Evolutionary conservation across 2,329 filamentous ascomycete genomes (phyloP).

Genomic region (Amauroascus niger): DNA sequence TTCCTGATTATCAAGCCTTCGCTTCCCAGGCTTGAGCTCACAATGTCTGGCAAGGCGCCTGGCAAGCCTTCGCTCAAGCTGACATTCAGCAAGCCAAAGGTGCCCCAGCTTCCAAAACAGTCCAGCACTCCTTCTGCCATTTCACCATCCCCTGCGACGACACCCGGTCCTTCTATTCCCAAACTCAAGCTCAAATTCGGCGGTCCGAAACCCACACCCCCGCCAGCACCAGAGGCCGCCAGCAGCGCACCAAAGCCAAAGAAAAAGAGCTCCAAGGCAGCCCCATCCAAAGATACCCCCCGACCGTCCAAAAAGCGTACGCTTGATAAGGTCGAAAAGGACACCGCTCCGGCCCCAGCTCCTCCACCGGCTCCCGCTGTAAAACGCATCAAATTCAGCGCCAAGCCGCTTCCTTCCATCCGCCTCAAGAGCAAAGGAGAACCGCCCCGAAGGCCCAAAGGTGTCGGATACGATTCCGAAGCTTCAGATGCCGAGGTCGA

Average conservation of each 20-base stretch:
- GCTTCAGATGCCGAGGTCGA: slow-evolving; percentile 82
- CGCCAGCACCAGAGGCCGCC: slow-evolving; percentile 21
- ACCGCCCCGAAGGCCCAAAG: slow-evolving; percentile 58
- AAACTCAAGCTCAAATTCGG: slow-evolving; percentile 37
- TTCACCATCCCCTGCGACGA: slow-evolving; percentile 17
- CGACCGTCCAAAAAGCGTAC: slow-evolving; percentile 17
- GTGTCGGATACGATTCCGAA: slow-evolving; percentile 93
- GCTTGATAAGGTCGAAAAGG: slow-evolving; percentile 10
- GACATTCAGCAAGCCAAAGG: slow-evolving; percentile 33
- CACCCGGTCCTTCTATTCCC: slow-evolving; percentile 22
- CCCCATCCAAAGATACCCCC: slow-evolving; percentile 10
- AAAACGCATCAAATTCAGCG: slow-evolving; percentile 34
- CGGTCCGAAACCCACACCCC: slow-evolving; percentile 21
- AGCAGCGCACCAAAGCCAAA: slow-evolving; percentile 16
- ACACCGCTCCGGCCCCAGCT: neutral
- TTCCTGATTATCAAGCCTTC: too few species aligned
- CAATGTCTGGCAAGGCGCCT: slow-evolving; percentile 26
- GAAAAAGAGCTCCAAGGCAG: slow-evolving; percentile 22
- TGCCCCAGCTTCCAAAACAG: slow-evolving; percentile 21
- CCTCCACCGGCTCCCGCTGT: slow-evolving; percentile 11
- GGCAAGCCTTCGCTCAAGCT: slow-evolving; percentile 34
- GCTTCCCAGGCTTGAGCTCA: too few species aligned
- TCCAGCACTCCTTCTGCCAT: slow-evolving; percentile 18
- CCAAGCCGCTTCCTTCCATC: slow-evolving; percentile 35
- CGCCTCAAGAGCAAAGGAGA: slow-evolving; percentile 59